These are phyloP conservation scores for Starmerella riodocensis DNA, from an alignment of 805 yeast species.

Conservation along the genomic window DNA sequence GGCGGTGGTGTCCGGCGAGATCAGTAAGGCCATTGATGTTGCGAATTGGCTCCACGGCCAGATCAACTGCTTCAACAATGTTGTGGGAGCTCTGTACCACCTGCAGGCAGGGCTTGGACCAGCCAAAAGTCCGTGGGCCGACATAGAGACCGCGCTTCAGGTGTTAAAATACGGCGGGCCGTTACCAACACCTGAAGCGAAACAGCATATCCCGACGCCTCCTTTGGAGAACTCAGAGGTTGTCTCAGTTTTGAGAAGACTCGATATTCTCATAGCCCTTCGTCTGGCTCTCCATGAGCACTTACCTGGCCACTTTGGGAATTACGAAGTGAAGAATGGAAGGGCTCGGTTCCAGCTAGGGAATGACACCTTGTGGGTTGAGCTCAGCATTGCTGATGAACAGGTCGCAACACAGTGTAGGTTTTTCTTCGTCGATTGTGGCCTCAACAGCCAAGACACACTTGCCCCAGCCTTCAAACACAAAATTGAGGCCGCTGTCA, in stretches of 20 bases:
- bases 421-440: constrained; percentile 65
- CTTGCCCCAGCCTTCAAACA: constrained; percentile 23
- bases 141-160: constrained; percentile 72
- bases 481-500: constrained; percentile 43
- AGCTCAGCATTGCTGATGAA: constrained; percentile 62
- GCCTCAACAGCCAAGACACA: constrained; percentile 37
- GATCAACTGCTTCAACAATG: constrained; percentile 52
- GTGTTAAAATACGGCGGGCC: constrained; percentile 72
- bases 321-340: constrained; percentile 62
- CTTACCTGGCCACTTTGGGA: constrained; percentile 51
- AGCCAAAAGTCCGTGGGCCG: constrained; percentile 89
- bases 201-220: constrained; percentile 33
- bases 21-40: constrained; percentile 67
- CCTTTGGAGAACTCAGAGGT: constrained; percentile 44
- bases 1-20: constrained; percentile 61
- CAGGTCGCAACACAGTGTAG: constrained; percentile 40
- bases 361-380: constrained; percentile 54
- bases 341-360: constrained; percentile 48
- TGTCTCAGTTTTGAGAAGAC: constrained; percentile 46
- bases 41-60: constrained; percentile 79
- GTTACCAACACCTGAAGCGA: constrained; percentile 39
- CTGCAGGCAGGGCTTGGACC: constrained; percentile 60
- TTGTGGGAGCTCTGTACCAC: constrained; percentile 51
- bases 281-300: constrained; percentile 50
- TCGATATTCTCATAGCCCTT: constrained; percentile 60